Percentiles rank a stretch among this genome's conserved stretches.
Conservation (phyloP, 345 rosid genomes). For the Salix viminalis region DNA sequence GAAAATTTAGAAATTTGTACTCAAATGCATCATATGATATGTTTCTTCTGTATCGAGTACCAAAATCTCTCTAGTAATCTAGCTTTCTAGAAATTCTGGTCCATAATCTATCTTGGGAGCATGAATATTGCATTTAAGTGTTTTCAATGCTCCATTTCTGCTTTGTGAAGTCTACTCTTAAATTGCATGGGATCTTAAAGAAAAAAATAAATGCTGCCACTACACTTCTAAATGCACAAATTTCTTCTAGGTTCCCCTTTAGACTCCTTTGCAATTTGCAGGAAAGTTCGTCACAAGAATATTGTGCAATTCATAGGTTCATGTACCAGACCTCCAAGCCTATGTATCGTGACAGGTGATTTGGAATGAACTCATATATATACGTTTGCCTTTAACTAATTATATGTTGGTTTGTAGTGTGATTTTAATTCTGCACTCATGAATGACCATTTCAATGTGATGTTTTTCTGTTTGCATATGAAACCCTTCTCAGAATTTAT, state of each 20-base stretch:
- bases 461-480: not conserved
- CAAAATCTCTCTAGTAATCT: not conserved
- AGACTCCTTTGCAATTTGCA: constrained; percentile 17
- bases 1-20: not conserved
- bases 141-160: not conserved
- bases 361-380: not conserved
- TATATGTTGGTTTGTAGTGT: not conserved
- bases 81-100: not conserved
- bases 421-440: not conserved
- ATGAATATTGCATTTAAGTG: not conserved
- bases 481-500: constrained; percentile 47
- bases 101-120: not conserved
- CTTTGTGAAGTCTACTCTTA: not conserved
- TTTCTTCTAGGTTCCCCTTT: not conserved
- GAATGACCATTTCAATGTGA: not conserved
- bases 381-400: not conserved
- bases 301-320: constrained; percentile 63
- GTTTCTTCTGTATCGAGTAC: not conserved
- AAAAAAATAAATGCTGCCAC: not conserved
- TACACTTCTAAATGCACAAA: not conserved
- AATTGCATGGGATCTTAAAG: not conserved
- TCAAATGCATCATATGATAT: not conserved
- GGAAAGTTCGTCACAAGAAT: constrained; percentile 62
- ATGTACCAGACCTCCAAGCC: constrained; percentile 48
- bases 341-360: constrained; percentile 59